A percentile compares a stretch with the other conserved stretches of the same genome.
Evolutionary conservation across 2,329 filamentous ascomycete species (phyloP).

Genomic region (Fusarium poae): DNA sequence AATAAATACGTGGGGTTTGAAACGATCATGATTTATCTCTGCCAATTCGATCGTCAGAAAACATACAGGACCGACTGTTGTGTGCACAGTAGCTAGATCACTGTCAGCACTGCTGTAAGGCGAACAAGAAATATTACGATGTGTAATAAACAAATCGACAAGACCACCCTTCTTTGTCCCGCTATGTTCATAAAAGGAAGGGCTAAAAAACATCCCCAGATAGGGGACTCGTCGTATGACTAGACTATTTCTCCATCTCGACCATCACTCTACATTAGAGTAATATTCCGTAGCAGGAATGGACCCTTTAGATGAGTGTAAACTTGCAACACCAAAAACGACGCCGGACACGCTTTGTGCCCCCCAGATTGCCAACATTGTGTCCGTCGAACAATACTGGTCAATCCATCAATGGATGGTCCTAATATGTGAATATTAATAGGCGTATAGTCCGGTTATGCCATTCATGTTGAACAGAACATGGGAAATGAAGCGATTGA

Average conservation of each 20-base stretch:
- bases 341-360: neutral
- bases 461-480: conserved; percentile 2
- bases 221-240: neutral
- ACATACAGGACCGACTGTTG: neutral
- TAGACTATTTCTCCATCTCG: neutral
- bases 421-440: neutral
- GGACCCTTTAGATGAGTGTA: neutral
- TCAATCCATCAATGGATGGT: neutral
- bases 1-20: neutral
- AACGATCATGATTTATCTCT: neutral
- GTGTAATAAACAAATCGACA: neutral
- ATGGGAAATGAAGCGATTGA: neutral
- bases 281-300: neutral
- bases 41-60: neutral
- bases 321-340: neutral
- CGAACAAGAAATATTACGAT: neutral
- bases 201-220: conserved; percentile 11
- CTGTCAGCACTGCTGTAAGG: neutral
- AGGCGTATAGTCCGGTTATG: neutral
- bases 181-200: conserved; percentile 2
- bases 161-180: neutral
- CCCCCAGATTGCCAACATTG: neutral
- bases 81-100: no score
- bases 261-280: neutral
- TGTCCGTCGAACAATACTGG: neutral